Evolutionary conservation across 345 rosid genomes (phyloP), one percentile per base, ranked within the genome.

Genomic region (Melastoma malabathricum): DNA sequence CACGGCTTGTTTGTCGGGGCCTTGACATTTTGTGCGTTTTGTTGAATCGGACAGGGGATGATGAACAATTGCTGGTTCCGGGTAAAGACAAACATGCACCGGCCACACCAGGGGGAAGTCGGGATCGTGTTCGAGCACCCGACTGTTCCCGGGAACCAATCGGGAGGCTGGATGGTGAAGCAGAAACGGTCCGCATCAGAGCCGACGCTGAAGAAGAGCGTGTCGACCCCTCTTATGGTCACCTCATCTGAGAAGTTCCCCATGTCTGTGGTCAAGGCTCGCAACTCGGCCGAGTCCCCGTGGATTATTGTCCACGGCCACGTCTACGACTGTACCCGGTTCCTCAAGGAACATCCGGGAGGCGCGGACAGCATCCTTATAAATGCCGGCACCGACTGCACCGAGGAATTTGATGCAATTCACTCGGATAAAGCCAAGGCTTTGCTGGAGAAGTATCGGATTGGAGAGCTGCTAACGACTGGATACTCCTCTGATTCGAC

Each of bases 81-180:
- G n/a, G 66, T 84, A 0, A 87, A 54, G 54, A 74, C 96, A 48
- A 84, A 77, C 52, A 72, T 84, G 56, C 84, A 96, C 72, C 83
- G 74, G 68, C 75, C 74, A 8, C 93, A 75, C 68, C 82, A 58
- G 61, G 98, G 96, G 44, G 98, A 92, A 71, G 74, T 92, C 17
- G 96, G 98, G n/a, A 77, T 92, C 3, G 76, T 77, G 13, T 87
- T 92, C 69, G 98, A 87, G 61, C 95, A 90, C 70, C 98, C 98
- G 22, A 87, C 95, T 22, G 72, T 68, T 47, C 86, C 98, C 1
- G 98, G 81, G 19, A 92, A 87, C 74, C 98, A 84, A 41, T 65
- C 95, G 14, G 88, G 98, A 13, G 98, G 98, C 53, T 92, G 98
- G 98, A 92, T 92, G 98, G 98, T 87, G 0, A 82, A 78, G 69